phyloP scores from a whole-genome alignment of 2,329 filamentous ascomycete genomes.

The Nannizziopsis barbatae region DNA sequence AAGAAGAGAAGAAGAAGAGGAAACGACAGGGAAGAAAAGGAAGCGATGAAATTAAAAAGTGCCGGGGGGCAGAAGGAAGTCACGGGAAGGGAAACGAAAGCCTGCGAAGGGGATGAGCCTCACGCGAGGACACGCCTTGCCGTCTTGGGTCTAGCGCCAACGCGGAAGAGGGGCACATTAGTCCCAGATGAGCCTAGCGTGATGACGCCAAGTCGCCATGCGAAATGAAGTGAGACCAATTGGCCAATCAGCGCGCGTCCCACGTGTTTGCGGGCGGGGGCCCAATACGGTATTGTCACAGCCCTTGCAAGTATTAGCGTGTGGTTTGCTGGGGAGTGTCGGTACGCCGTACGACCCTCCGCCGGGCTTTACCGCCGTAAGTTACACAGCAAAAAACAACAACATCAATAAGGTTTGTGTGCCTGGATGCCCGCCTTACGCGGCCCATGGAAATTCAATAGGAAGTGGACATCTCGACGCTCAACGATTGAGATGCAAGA shows the following conservation, averaged over 20 bases:
- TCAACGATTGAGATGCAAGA: too few species aligned
- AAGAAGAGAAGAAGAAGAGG: conserved; percentile 12
- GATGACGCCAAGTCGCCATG: conserved; percentile 2
- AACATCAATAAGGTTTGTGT: background rate
- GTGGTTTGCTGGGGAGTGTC: background rate
- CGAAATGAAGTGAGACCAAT: conserved; percentile 4
- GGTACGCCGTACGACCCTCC: background rate
- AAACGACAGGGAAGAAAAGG: conserved; percentile 14
- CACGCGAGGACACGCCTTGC: conserved; percentile 8
- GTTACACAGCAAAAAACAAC: too few species aligned
- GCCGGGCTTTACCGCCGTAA: too few species aligned
- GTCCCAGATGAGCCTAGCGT: background rate
- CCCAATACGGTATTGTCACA: background rate
- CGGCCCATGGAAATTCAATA: too few species aligned
- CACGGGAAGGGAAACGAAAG: background rate
- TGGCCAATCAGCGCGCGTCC: conserved; percentile 9
- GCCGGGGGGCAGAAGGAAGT: background rate
- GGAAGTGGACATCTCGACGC: too few species aligned
- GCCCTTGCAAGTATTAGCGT: background rate
- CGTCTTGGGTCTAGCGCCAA: conserved; percentile 1
- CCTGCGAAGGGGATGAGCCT: conserved; percentile 3
- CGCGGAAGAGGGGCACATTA: too few species aligned
- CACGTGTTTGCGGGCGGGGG: conserved; percentile 8
- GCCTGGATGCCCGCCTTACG: background rate
- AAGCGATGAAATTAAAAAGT: conserved; percentile 4